Percentiles rank a stretch among this genome's conserved stretches.
phyloP scores from a whole-genome alignment of 2,329 filamentous ascomycete species.

The Fusarium sp. region DNA sequence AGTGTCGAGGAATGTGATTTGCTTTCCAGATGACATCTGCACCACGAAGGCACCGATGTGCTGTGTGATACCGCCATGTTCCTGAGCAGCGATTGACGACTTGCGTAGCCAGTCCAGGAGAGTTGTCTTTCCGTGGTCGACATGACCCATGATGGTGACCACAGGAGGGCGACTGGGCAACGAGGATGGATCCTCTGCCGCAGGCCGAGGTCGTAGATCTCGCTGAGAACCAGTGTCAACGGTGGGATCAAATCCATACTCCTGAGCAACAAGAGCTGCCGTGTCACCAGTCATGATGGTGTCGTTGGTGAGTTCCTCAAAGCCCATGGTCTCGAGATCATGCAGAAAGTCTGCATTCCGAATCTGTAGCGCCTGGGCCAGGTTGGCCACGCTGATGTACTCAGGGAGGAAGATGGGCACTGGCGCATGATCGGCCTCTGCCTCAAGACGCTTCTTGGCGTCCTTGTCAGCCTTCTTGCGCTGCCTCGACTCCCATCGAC shows the following conservation, averaged over 20 bases:
- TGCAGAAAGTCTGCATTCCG: slow-evolving; percentile 75
- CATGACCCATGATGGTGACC: slow-evolving; percentile 99
- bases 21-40: slow-evolving; percentile 83
- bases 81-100: slow-evolving; percentile 88
- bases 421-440: slow-evolving; percentile 52
- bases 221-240: slow-evolving; percentile 72
- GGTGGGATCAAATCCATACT: slow-evolving; percentile 91
- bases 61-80: slow-evolving; percentile 97
- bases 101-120: slow-evolving; percentile 93
- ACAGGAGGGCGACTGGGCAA: slow-evolving; percentile 86
- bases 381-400: slow-evolving; percentile 87
- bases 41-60: slow-evolving; percentile 99
- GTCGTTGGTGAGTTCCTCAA: slow-evolving; percentile 83
- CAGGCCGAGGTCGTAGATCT: slow-evolving; percentile 78
- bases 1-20: slow-evolving; percentile 96
- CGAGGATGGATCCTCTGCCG: slow-evolving; percentile 72
- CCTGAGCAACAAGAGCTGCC: slow-evolving; percentile 87
- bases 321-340: slow-evolving; percentile 87
- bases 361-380: slow-evolving; percentile 80
- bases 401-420: slow-evolving; percentile 83
- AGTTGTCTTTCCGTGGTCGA: slow-evolving; percentile 98
- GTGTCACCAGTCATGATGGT: slow-evolving; percentile 92
- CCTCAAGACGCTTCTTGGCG: slow-evolving; percentile 52
- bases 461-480: slow-evolving; percentile 56
- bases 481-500: slow-evolving; percentile 52